A percentile compares a stretch with the other conserved stretches of the same genome.
These are phyloP conservation scores for Aspergillus luchuensis DNA, from an alignment of 2,329 filamentous ascomycete genomes.

Conservation along the genomic window DNA sequence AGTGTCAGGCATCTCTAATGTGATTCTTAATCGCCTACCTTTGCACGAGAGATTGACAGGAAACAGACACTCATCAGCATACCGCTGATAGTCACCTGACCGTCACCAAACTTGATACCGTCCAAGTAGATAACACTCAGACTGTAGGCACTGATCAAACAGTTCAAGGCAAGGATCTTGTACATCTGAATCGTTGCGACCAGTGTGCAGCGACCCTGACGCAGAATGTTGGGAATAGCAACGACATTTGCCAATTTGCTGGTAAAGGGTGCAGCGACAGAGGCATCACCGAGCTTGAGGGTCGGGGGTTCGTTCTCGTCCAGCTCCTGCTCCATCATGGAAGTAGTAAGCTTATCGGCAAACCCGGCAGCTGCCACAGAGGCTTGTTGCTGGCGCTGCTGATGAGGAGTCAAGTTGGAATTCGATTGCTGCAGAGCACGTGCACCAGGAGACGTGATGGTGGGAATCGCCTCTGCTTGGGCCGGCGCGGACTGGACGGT, in stretches of 20 bases:
- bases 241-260: conserved; percentile 97
- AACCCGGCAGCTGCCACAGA: conserved; percentile 73
- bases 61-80: conserved; percentile 99
- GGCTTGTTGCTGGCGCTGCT: conserved; percentile 58
- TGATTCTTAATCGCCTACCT: conserved; percentile 51
- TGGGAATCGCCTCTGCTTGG: conserved; percentile 61
- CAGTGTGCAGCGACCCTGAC: conserved; percentile 94
- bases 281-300: conserved; percentile 95
- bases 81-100: conserved; percentile 96
- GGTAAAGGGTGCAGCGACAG: conserved; percentile 94
- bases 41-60: conserved; percentile 95
- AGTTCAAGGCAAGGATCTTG: conserved; percentile 98
- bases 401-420: conserved; percentile 53
- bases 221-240: conserved; percentile 96
- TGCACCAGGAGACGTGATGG: conserved; percentile 67
- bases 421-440: conserved; percentile 58
- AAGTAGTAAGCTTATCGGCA: conserved; percentile 81
- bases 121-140: conserved; percentile 94
- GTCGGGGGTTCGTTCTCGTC: conserved; percentile 89
- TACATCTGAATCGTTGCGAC: conserved; percentile 99
- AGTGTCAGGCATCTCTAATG: conserved; percentile 7
- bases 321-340: conserved; percentile 87
- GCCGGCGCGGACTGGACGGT: conserved; percentile 54
- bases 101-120: conserved; percentile 98
- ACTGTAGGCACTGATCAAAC: conserved; percentile 96